Percentiles rank a stretch among this genome's conserved stretches.
These are phyloP conservation scores for Penicillium cataractarum DNA, from an alignment of 495 filamentous ascomycete genomes.

Conservation along the genomic window DNA sequence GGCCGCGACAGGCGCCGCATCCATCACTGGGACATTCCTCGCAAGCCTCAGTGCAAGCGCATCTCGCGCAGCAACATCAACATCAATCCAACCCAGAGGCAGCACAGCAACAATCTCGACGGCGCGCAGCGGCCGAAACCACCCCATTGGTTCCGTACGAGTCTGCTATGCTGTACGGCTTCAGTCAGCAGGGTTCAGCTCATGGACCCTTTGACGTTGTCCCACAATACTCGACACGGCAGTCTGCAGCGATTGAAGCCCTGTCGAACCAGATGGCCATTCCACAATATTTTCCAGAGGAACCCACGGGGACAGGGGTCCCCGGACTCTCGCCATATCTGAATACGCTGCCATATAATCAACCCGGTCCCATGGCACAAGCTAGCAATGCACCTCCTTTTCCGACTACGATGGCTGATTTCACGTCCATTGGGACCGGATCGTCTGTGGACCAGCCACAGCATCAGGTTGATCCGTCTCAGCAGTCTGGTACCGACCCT, in stretches of 20 bases:
- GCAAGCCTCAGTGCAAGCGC: neutral
- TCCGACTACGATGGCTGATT: constrained; percentile 56
- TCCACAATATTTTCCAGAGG: constrained; percentile 79
- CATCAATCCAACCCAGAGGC: neutral
- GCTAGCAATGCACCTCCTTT: constrained; percentile 55
- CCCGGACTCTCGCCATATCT: constrained; percentile 57
- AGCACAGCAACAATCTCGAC: neutral
- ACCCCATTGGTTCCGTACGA: constrained; percentile 55
- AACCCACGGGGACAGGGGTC: constrained; percentile 65
- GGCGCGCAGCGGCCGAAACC: neutral
- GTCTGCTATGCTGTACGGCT: constrained; percentile 78
- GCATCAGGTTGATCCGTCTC: constrained; percentile 17
- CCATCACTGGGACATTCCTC: neutral
- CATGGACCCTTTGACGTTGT: constrained; percentile 75
- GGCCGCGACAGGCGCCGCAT: constrained; percentile 18
- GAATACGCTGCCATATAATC: constrained; percentile 56
- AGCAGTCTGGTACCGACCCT: constrained; percentile 34
- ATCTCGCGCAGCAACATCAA: neutral
- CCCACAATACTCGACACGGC: constrained; percentile 77
- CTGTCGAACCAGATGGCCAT: constrained; percentile 69
- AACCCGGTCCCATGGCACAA: constrained; percentile 55
- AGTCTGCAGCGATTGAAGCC: constrained; percentile 79
- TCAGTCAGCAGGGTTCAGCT: constrained; percentile 67
- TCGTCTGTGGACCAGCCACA: constrained; percentile 31
- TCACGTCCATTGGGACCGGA: constrained; percentile 47